Conservation (phyloP, 2,329 filamentous ascomycete genomes). For the Botrytis galanthina region DNA sequence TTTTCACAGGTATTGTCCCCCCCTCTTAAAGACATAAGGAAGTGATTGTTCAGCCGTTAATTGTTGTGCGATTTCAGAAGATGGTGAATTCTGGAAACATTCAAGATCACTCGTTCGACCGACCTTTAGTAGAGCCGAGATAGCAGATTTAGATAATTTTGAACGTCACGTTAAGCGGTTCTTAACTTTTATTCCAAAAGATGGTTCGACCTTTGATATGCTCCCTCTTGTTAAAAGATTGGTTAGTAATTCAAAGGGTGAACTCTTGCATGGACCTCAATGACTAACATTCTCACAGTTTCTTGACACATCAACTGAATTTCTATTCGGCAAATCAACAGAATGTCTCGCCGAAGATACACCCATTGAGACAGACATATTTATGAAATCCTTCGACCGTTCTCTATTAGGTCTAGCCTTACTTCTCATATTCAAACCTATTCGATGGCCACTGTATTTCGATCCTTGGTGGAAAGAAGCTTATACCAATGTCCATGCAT, state of each 20-base stretch:
- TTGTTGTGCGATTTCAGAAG: background rate
- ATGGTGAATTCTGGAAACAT: conserved; percentile 17
- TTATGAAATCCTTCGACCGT: background rate
- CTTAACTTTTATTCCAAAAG: background rate
- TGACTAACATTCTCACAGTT: background rate
- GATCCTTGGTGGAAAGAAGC: conserved; percentile 10
- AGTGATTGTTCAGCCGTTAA: background rate
- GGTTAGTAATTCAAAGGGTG: background rate
- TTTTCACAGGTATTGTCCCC: background rate
- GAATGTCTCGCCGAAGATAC: background rate
- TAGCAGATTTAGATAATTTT: conserved; percentile 7
- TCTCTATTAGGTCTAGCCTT: conserved; percentile 8
- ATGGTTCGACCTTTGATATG: conserved; percentile 14
- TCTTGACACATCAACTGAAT: background rate
- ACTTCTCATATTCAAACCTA: conserved; percentile 1
- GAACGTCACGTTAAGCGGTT: background rate
- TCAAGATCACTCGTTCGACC: conserved; percentile 12
- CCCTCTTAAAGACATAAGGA: too few species aligned
- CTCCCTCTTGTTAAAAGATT: background rate
- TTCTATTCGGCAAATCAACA: conserved; percentile 7
- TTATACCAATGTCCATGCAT: conserved; percentile 4
- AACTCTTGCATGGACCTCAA: background rate
- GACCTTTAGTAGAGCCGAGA: conserved; percentile 8
- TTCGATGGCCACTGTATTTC: conserved; percentile 20
- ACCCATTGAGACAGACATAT: conserved; percentile 16